Percentiles rank a stretch among this genome's conserved stretches.
Evolutionary conservation across 2,329 filamentous ascomycete genomes (phyloP).

Genomic region (Knufia petricola): DNA sequence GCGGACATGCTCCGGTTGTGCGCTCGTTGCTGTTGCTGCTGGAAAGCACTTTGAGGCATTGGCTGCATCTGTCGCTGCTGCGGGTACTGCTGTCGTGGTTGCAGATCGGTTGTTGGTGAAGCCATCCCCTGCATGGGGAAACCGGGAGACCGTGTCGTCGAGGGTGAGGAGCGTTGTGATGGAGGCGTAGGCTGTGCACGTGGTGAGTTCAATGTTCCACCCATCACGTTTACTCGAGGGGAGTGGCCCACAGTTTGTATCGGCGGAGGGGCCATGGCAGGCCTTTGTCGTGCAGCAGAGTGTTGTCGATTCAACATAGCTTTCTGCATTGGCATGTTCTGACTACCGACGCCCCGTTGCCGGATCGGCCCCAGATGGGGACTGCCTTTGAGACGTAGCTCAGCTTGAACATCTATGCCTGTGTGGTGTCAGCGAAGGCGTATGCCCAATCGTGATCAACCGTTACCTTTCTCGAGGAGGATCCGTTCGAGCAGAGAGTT

Average conservation of each 20-base stretch:
- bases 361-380: slow-evolving; percentile 54
- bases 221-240: slow-evolving; percentile 17
- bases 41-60: slow-evolving; percentile 28
- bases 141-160: slow-evolving; percentile 52
- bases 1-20: slow-evolving; percentile 14
- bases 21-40: slow-evolving; percentile 32
- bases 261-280: slow-evolving; percentile 21
- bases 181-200: slow-evolving; percentile 62
- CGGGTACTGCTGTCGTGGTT: slow-evolving; percentile 39
- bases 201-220: slow-evolving; percentile 19
- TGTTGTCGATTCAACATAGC: slow-evolving; percentile 68
- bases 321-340: slow-evolving; percentile 67
- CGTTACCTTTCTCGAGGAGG: slow-evolving; percentile 80
- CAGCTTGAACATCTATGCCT: slow-evolving; percentile 96
- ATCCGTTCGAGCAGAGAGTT: slow-evolving; percentile 94
- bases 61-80: slow-evolving; percentile 34
- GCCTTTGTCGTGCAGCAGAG: slow-evolving; percentile 28
- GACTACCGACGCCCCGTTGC: slow-evolving; percentile 55
- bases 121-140: slow-evolving; percentile 52
- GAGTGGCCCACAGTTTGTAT: slow-evolving; percentile 31
- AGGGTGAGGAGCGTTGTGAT: slow-evolving; percentile 64
- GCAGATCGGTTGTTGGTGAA: slow-evolving; percentile 49
- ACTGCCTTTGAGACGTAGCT: slow-evolving; percentile 85
- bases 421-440: slow-evolving; percentile 2
- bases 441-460: neutral